These are phyloP conservation scores for Psilocybe tampanensis DNA, from an alignment of 768 basidiomycete genomes.

Conservation along the genomic window DNA sequence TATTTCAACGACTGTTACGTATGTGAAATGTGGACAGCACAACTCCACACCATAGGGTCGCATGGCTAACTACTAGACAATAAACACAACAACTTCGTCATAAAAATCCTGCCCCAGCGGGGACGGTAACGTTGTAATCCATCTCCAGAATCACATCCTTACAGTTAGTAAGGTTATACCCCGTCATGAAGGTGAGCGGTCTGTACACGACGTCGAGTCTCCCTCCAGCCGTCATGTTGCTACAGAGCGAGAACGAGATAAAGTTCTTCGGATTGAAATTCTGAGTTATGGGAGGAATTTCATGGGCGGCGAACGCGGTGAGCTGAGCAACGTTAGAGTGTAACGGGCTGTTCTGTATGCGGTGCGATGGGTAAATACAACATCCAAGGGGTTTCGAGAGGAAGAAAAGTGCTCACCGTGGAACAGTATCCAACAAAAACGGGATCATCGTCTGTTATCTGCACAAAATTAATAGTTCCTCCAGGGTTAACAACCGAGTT, in stretches of 20 bases:
- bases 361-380: no score
- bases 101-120: neutral
- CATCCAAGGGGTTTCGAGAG: no score
- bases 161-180: neutral
- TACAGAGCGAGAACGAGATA: slow-evolving; percentile 4
- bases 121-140: neutral
- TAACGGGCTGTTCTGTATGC: neutral
- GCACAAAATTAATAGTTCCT: slow-evolving; percentile 6
- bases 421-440: slow-evolving; percentile 5
- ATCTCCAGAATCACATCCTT: neutral
- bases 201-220: slow-evolving; percentile 7
- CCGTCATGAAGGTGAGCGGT: neutral
- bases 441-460: slow-evolving; percentile 3
- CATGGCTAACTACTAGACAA: no score
- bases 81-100: no score
- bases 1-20: no score
- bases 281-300: neutral
- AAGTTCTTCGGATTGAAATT: neutral
- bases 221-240: slow-evolving; percentile 4
- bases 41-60: no score
- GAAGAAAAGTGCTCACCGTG: neutral
- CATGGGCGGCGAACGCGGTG: neutral
- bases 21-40: no score
- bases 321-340: neutral
- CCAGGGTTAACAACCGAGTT: slow-evolving; percentile 3